A percentile compares a stretch with the other conserved stretches of the same genome.
Conservation (phyloP, 148 eudicot species). For the Camellia lanceoleosa region DNA sequence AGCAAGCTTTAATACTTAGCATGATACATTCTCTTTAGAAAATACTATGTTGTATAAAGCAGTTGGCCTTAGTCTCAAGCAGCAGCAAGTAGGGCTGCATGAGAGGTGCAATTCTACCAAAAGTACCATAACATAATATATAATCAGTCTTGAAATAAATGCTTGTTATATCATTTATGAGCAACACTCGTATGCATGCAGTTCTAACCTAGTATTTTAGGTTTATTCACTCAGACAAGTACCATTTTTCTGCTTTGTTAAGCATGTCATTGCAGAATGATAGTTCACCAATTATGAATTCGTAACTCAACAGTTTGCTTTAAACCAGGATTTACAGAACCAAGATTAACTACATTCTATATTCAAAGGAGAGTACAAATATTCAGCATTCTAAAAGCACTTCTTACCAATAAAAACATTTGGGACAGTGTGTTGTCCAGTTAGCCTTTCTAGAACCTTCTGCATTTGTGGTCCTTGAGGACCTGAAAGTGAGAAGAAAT, state of each 20-base stretch:
- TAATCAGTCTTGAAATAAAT: neutral
- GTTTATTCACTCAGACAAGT: neutral
- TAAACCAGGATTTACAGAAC: neutral
- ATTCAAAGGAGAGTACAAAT: neutral
- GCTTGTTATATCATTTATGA: neutral
- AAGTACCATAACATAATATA: neutral
- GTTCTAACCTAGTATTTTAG: neutral
- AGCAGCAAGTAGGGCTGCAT: too few species aligned
- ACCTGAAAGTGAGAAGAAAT: constrained; percentile 42
- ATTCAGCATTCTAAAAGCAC: neutral
- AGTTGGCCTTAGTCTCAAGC: too few species aligned
- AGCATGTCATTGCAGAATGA: neutral
- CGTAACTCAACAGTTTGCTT: neutral
- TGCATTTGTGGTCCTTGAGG: constrained; percentile 87
- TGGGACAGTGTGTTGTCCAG: constrained; percentile 90
- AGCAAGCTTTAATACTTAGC: too few species aligned
- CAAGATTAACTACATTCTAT: neutral
- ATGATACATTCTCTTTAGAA: too few species aligned
- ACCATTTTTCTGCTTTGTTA: neutral
- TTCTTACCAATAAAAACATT: constrained; percentile 86
- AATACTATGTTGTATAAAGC: too few species aligned
- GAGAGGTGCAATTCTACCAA: too few species aligned
- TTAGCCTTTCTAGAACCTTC: constrained; percentile 74
- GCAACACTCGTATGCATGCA: neutral
- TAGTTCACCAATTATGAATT: neutral